Conservation (phyloP, 352 stramenopile species). For the Phytophthora pinifolia region DNA sequence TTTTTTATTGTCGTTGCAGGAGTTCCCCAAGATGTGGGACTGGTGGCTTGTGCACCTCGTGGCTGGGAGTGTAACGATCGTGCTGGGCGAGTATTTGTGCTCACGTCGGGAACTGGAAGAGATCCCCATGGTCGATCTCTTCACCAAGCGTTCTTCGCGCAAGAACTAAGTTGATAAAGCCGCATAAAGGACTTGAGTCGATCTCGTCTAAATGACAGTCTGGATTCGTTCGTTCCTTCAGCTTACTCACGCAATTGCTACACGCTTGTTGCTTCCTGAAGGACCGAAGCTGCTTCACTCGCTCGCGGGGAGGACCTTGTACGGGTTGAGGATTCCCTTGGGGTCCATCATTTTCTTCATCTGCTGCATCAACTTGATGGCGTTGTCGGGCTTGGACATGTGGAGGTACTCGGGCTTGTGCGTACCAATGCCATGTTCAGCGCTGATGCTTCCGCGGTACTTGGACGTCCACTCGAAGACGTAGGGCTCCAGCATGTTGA, state of each 20-base stretch:
- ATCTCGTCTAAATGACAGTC: too few species aligned
- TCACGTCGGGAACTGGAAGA: conserved; percentile 86
- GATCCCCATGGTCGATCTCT: conserved; percentile 88
- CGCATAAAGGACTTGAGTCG: too few species aligned
- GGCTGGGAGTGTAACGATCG: conserved; percentile 69
- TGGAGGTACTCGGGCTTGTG: conserved; percentile 92
- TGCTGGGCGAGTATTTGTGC: conserved; percentile 89
- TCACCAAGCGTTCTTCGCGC: conserved; percentile 57
- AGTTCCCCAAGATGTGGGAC: conserved; percentile 85
- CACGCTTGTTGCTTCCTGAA: not conserved
- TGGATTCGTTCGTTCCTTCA: too few species aligned
- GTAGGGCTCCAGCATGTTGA: conserved; percentile 68
- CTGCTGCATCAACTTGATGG: conserved; percentile 90
- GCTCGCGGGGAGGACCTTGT: conserved; percentile 86
- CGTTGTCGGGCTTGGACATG: conserved; percentile 79
- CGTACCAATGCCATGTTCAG: conserved; percentile 97
- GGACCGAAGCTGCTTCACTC: conserved; percentile 10
- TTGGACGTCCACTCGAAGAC: conserved; percentile 84
- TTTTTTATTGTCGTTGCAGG: conserved; percentile 33
- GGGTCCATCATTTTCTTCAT: conserved; percentile 96
- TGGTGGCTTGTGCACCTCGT: conserved; percentile 85
- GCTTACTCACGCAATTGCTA: not conserved
- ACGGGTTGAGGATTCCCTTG: conserved; percentile 96
- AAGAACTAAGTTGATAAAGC: too few species aligned
- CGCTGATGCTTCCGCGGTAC: conserved; percentile 93